A percentile compares a stretch with the other conserved stretches of the same genome.
These are phyloP conservation scores for Candida qinlingensis DNA, from an alignment of 805 yeast species.

Conservation along the genomic window DNA sequence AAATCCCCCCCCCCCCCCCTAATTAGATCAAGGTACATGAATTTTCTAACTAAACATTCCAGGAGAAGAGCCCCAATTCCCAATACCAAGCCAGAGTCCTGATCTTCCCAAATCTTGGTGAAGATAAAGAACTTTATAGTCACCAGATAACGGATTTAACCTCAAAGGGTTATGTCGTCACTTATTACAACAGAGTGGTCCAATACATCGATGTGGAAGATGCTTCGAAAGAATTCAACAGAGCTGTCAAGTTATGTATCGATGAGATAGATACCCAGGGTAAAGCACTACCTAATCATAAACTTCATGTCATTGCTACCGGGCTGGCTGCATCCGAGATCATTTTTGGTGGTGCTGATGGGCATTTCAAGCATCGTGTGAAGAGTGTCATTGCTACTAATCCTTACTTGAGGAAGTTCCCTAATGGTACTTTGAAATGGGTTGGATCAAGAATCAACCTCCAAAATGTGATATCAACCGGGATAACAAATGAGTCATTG, in stretches of 20 bases:
- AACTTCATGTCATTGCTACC: conserved; percentile 15
- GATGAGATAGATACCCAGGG: conserved; percentile 13
- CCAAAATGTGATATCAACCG: background rate
- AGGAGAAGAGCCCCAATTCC: conserved; percentile 6
- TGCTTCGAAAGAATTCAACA: conserved; percentile 13
- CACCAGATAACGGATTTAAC: conserved; percentile 14
- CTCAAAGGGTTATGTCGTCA: conserved; percentile 16
- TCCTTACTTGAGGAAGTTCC: conserved; percentile 11
- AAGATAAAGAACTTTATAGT: conserved; percentile 12
- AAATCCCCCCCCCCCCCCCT: too few species aligned
- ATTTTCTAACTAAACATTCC: background rate
- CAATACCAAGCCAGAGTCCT: conserved; percentile 15
- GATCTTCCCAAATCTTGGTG: conserved; percentile 18
- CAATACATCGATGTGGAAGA: conserved; percentile 8
- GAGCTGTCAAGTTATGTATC: conserved; percentile 16
- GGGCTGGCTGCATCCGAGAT: conserved; percentile 16
- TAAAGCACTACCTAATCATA: background rate
- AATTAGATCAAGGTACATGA: background rate
- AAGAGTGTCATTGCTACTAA: conserved; percentile 16
- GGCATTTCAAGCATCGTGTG: conserved; percentile 11
- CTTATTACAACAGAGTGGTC: conserved; percentile 11
- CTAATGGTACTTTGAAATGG: background rate
- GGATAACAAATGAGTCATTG: background rate
- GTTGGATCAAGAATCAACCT: background rate
- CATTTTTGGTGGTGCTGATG: conserved; percentile 16